Evolutionary conservation across 345 rosid species (phyloP).

Genomic region (Gossypium rotundifolium): DNA sequence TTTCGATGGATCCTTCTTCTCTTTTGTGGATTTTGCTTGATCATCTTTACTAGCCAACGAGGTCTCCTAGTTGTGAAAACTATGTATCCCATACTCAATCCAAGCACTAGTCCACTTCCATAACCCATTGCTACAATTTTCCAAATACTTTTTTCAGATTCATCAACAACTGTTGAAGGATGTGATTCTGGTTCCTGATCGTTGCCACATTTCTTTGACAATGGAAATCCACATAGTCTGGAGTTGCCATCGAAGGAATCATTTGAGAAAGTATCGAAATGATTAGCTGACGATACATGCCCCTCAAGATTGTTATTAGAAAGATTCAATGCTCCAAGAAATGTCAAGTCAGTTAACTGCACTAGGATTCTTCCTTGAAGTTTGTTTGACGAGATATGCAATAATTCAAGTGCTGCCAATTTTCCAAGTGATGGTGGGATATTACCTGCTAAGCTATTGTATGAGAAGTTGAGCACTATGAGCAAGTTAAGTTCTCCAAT

Average conservation of each 20-base stretch:
- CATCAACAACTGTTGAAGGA: neutral
- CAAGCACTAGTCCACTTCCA: neutral
- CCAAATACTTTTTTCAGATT: neutral
- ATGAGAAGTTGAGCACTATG: neutral
- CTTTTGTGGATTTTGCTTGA: neutral
- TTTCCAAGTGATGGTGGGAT: constrained; percentile 20
- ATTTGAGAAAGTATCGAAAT: neutral
- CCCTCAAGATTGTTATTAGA: constrained; percentile 6
- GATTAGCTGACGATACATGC: neutral
- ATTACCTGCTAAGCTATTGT: neutral
- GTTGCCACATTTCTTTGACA: too few species aligned
- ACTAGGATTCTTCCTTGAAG: neutral
- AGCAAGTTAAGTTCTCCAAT: neutral
- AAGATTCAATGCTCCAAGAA: neutral
- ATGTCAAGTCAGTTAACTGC: neutral
- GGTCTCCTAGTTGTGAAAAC: neutral
- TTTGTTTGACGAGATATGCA: constrained; percentile 15
- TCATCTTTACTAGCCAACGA: too few species aligned
- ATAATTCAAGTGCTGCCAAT: neutral
- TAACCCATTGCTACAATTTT: neutral
- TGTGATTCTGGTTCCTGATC: neutral
- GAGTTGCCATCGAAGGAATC: neutral
- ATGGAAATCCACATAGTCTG: neutral
- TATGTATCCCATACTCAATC: neutral
- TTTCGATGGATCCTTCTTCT: neutral